Evolutionary conservation across 139 green algal genomes (phyloP), one percentile per base, ranked within the genome.

Genomic region (Chlamydomonas eustigma): DNA sequence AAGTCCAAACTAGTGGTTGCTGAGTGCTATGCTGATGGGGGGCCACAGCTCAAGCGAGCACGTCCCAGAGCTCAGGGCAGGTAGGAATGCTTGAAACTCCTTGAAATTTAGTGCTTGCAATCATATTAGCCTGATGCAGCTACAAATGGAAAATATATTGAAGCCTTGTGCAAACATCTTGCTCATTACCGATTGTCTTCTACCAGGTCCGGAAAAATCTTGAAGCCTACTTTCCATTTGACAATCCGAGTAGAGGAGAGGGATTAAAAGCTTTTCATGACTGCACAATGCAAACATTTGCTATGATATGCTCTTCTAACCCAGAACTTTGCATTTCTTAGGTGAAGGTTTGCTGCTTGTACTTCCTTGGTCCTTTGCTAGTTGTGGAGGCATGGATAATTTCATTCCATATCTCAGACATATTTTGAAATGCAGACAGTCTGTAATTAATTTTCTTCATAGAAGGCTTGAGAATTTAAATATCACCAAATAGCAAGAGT

Each of bases 1-100:
- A 98, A 98, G 87, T 81, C 85, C 39, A 91, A 92, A 71, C 88
- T 98, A 69, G 88, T 88, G 64, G 88, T 98, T 2, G 86, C 69
- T 32, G 91, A 96, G 83, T 90, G 79, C 81, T 96, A 87, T 68
- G 89, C 88, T 35, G 89, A 98, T 74, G 80, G 87, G 64, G 94
- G 86, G 36, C 90, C 90, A 12, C 78, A 83, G 4, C 77, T 98
- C 33, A 97, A 97, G 88, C 87, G 94, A 22, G 85, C 92, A 24
- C 78, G 82, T 37, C 88, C 87, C 28, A 80, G 94, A 30, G 92
- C 94, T 33, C 88, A 96, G 84, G 94, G 94, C 78, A 83, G 88
- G 89, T 92, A 65, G 71, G 81, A 67, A 31, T 28, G 4, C 6
- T 51, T 28, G 8, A 39, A 73, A 73, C 18, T 8, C 30, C n/a